phyloP scores from a whole-genome alignment of 768 basidiomycete species.

The Phylloporus sp. region DNA sequence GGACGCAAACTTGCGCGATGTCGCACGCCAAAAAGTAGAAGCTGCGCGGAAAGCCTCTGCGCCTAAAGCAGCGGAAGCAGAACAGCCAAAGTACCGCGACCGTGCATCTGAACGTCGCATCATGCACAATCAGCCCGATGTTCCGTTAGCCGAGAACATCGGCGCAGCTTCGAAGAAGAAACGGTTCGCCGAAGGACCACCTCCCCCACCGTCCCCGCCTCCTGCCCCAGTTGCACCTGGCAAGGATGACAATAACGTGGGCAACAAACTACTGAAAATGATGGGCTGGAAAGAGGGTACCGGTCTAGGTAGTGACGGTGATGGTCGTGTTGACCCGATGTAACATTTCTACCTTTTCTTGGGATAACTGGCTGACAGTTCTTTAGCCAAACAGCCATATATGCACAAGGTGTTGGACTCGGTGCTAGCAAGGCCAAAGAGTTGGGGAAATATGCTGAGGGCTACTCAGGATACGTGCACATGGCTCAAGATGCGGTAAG shows the following conservation, averaged over 20 bases:
- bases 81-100: conserved; percentile 87
- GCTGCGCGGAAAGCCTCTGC: conserved; percentile 38
- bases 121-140: conserved; percentile 89
- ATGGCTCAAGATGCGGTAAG: conserved; percentile 71
- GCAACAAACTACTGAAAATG: conserved; percentile 91
- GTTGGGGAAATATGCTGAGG: conserved; percentile 65
- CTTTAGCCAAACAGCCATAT: conserved; percentile 74
- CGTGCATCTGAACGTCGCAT: conserved; percentile 88
- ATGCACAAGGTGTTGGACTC: conserved; percentile 82
- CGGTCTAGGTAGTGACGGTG: conserved; percentile 77
- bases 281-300: conserved; percentile 97
- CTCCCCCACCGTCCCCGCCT: conserved; percentile 57
- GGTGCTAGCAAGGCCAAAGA: conserved; percentile 93
- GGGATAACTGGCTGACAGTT: conserved; percentile 7
- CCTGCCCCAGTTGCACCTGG: conserved; percentile 65
- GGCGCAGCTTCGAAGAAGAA: conserved; percentile 37
- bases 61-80: conserved; percentile 29
- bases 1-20: conserved; percentile 66
- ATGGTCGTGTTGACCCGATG: conserved; percentile 88
- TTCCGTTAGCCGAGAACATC: conserved; percentile 58
- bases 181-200: conserved; percentile 51
- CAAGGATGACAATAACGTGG: conserved; percentile 81
- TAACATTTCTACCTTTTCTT: conserved; percentile 28
- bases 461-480: conserved; percentile 65
- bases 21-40: conserved; percentile 64